These are phyloP conservation scores for Entrophospora sp. DNA, from an alignment of 192 early-diverging fungal species.

Conservation along the genomic window DNA sequence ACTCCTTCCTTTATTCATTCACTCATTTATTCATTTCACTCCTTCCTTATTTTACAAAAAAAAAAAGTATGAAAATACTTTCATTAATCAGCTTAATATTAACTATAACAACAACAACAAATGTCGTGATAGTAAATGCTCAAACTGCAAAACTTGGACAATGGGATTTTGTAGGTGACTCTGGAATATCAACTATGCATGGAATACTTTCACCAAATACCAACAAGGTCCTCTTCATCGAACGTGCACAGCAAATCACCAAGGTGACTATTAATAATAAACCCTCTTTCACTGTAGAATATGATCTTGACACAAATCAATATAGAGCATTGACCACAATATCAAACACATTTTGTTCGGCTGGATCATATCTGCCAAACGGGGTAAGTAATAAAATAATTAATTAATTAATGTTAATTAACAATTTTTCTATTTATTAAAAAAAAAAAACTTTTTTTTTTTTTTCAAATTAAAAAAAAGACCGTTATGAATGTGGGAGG, in stretches of 20 bases:
- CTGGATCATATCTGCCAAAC: constrained; percentile 42
- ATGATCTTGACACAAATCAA: constrained; percentile 33
- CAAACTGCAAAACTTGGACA: constrained; percentile 12
- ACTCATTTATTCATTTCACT: too few relatives aligned
- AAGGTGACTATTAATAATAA: constrained; percentile 13
- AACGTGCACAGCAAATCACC: constrained; percentile 13
- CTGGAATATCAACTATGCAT: constrained; percentile 31
- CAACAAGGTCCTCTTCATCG: constrained; percentile 26
- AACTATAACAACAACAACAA: too few relatives aligned
- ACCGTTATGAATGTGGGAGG: constrained; percentile 43
- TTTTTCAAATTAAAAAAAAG: background rate
- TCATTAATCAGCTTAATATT: too few relatives aligned
- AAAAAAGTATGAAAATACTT: too few relatives aligned
- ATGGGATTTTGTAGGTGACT: constrained; percentile 32
- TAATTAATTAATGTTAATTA: too few relatives aligned
- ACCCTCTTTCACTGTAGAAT: constrained; percentile 35
- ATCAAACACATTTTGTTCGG: constrained; percentile 49
- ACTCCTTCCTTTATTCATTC: too few relatives aligned
- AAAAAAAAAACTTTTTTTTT: too few relatives aligned
- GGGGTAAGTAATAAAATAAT: constrained; percentile 9
- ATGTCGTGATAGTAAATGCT: too few relatives aligned
- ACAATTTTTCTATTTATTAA: too few relatives aligned
- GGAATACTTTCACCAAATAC: constrained; percentile 25
- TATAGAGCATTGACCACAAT: constrained; percentile 32
- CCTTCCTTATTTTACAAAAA: too few relatives aligned